Evolutionary conservation across 345 rosid species (phyloP).

Genomic region (Carallia pectinifolia): DNA sequence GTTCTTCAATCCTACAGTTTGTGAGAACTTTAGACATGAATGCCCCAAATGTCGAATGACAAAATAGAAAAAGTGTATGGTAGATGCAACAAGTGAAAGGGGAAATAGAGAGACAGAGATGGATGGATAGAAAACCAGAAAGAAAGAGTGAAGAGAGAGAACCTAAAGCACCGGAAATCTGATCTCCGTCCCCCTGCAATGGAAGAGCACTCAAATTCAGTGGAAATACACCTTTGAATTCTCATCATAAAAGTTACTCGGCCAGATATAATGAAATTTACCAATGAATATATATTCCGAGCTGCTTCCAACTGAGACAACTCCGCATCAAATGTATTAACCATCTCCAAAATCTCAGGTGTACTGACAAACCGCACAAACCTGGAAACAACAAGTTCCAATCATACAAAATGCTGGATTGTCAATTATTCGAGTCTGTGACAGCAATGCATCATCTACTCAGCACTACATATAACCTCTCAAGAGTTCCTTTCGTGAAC

Average conservation of each 20-base stretch:
- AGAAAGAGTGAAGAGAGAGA: constrained; percentile 15
- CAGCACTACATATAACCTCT: constrained; percentile 55
- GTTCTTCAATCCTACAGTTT: not conserved
- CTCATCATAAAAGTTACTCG: constrained; percentile 15
- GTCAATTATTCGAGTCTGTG: constrained; percentile 2
- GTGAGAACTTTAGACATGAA: not conserved
- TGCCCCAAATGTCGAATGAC: not conserved
- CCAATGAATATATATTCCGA: constrained; percentile 79
- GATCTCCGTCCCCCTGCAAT: constrained; percentile 66
- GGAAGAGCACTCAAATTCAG: constrained; percentile 36
- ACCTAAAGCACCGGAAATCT: constrained; percentile 60
- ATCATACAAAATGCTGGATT: constrained; percentile 15
- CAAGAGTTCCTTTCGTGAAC: constrained; percentile 96
- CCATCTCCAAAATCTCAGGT: constrained; percentile 90
- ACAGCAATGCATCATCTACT: constrained; percentile 15
- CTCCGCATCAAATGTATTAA: constrained; percentile 72
- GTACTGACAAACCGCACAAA: constrained; percentile 98
- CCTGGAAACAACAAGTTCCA: constrained; percentile 44
- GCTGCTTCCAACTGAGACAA: constrained; percentile 98
- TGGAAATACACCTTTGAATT: constrained; percentile 10
- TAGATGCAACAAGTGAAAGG: too few species aligned
- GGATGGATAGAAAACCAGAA: not conserved
- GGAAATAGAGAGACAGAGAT: not conserved
- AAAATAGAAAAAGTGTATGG: too few species aligned
- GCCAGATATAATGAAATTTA: constrained; percentile 29